phyloP scores from a whole-genome alignment of 2,329 filamentous ascomycete genomes.

The Chrysoporthe puriensis region DNA sequence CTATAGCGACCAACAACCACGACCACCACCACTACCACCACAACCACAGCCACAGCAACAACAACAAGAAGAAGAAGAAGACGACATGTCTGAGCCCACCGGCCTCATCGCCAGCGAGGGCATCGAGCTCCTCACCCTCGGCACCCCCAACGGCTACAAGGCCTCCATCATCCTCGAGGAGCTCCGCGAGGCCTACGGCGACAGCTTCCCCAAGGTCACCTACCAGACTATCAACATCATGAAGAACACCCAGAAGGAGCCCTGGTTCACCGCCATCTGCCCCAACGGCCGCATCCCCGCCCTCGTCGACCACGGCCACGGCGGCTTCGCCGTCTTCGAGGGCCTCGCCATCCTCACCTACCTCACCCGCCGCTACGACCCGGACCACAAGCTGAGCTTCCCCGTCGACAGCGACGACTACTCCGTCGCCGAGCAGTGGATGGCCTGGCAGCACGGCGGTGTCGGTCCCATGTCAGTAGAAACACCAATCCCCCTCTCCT shows the following conservation, averaged over 20 bases:
- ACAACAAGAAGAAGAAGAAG: neutral
- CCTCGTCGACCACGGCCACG: constrained; percentile 67
- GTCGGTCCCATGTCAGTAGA: constrained; percentile 63
- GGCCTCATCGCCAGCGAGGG: constrained; percentile 65
- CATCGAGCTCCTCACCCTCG: constrained; percentile 66
- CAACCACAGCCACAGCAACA: neutral
- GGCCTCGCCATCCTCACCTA: constrained; percentile 75
- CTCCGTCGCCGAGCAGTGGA: constrained; percentile 60
- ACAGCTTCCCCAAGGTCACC: constrained; percentile 39
- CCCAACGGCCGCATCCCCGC: constrained; percentile 70
- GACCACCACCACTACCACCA: neutral
- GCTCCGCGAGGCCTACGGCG: constrained; percentile 66
- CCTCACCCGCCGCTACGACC: constrained; percentile 73
- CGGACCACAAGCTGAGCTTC: constrained; percentile 68
- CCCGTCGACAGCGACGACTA: constrained; percentile 46
- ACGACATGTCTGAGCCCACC: constrained; percentile 48
- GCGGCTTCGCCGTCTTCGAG: constrained; percentile 70
- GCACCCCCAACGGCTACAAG: constrained; percentile 60
- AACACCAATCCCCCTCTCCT: constrained; percentile 33
- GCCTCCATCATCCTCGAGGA: constrained; percentile 66
- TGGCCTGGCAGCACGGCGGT: constrained; percentile 75
- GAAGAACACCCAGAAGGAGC: constrained; percentile 68
- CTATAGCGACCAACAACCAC: neutral
- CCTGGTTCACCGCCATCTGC: constrained; percentile 65
- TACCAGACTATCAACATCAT: constrained; percentile 62